Base-by-base conservation (phyloP, 495 filamentous ascomycete genomes). In the Staphylotrichum tortipilum region DNA sequence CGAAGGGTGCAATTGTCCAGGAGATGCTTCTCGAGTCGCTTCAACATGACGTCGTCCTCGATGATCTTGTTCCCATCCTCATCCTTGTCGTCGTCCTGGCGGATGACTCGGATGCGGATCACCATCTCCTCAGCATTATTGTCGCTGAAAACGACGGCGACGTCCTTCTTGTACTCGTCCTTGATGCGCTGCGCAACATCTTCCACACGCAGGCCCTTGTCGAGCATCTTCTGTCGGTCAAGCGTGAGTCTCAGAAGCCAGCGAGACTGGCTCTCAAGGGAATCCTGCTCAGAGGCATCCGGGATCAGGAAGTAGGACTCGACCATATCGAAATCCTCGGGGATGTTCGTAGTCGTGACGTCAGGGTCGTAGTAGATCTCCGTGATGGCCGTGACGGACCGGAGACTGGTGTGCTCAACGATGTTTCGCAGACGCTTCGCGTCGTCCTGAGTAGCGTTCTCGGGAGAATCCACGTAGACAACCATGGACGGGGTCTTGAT, bases 401-500 rank as follows among this genome's bases (percentile, higher is more conserved):
- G 83, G 40, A 99, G 72, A 49, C 82, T 95, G n/a, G 92, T 97
- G 59, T 97, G 89, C 68, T 99, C 94, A 24, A 99, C 85, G 24
- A 79, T 75, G 64, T 82, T 90, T 58, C 92, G 86, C 55, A 99
- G 72, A 37, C 72, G 68, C 76, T 94, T 96, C n/a, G 88, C 88
- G 40, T 76, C 75, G 40, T 92, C 85, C 63, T 94, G 83, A 40
- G 82, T 78, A 18, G 73, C 72, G 42, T 72, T 72, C 8, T 68
- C 58, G 15, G 71, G n/a, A n/a, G n/a, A 69, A 35, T 84, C 74
- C 53, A 92, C 81, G 59, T 89, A 95, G n/a, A 99, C 87, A 38
- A 84, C 82, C 91, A 96, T 96, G 14, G 88, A 90, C 6, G 92
- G 92, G 1, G 92, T 99, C 77, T 99, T 99, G 75, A 99, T 95